Base-by-base conservation (phyloP, 108 stramenopile species). In the Cylindrotheca fusiformis region DNA sequence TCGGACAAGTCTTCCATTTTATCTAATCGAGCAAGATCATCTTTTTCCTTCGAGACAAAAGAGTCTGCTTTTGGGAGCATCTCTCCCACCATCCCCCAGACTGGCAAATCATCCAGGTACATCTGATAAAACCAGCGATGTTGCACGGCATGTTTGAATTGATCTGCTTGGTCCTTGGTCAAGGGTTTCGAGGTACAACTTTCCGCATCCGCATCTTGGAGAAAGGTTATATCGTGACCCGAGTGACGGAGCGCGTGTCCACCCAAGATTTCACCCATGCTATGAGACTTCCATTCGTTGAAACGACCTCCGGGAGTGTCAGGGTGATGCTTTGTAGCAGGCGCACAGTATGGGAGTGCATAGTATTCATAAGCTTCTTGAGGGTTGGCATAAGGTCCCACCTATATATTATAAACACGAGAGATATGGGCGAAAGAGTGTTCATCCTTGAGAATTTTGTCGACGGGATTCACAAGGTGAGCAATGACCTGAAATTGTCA, bases 291-390 rank as follows among this genome's bases (percentile, higher is more conserved):
- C 72, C 88, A 88, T 58, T 86, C 88, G 51, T 92, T 91, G 79
- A 93, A 94, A 30, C 86, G 75, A 18, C 90, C 79, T 0, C 81
- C 67, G 4, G 67, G 48, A 22, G 52, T 33, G 22, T 85, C 78
- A 29, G 93, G 88, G 57, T 94, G 91, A 56, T 90, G 81, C 54
- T 85, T 76, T 29, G 85, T 90, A 49, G 94, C 90, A 20, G 98
- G 98, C 23, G 88, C 91, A 59, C 98, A 99, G 86, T 91, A 99
- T 12, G 98, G 97, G 31, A 99, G 81, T 36, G 64, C 79, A 85
- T 97, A 99, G 79, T 98, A 99, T 58, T 94, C 84, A 77, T 99
- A 99, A 17, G 96, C 96, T 79, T 99, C 98, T 81, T 97, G 94
- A 14, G 98, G 98, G 67, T 99, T 99, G 63, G 95, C 91, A 68